Base-by-base conservation (phyloP, 2,329 filamentous ascomycete genomes). In the Metarhizium humberi region DNA sequence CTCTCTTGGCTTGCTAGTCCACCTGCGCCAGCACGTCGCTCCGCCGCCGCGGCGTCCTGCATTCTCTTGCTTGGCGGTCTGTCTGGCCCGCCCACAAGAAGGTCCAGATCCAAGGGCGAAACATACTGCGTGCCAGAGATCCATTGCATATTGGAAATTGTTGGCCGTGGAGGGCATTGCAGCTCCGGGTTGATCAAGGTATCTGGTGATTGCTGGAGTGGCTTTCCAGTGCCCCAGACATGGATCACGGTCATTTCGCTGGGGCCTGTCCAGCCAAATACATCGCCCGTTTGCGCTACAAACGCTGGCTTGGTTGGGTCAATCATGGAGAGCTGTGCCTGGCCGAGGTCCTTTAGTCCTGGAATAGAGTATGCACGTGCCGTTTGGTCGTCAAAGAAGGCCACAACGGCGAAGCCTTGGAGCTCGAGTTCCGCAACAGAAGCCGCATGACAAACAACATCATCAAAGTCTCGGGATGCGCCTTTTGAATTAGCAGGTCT, bases 91-190 rank as follows among this genome's bases (percentile, higher is more conserved):
- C 92, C 90, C 57, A 99, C 94, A 2, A 99, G 76, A 2, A 96
- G 73, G 65, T 97, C 94, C 65, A 99, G 84, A 64, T 99, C 94
- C 2, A 85, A 78, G 0, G 90, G 87, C 1, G 90, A 90, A 49
- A 99, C 81, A 63, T 95, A 88, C 70, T 96, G 92, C 1, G 92
- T 97, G 4, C 94, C 94, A 0, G 91, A 88, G 53, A 99, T 90
- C 94, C 94, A 99, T 71, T 97, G 91, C 42, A 99, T 72, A 64
- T 95, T 96, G 20, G 89, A 95, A 57, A 99, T 99, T 0, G 91
- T 96, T 1, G 94, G 94, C 2, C 94, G 84, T 13, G 90, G 79
- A 2, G 92, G 92, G 25, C 88, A 79, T 16, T 80, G 67, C 0
- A 89, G 80, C 56, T 88, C 78, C 0, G 88, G 85, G 66, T 97